Evolutionary conservation across 441 rosid species (phyloP).

Genomic region (Gossypium schwendimanii): DNA sequence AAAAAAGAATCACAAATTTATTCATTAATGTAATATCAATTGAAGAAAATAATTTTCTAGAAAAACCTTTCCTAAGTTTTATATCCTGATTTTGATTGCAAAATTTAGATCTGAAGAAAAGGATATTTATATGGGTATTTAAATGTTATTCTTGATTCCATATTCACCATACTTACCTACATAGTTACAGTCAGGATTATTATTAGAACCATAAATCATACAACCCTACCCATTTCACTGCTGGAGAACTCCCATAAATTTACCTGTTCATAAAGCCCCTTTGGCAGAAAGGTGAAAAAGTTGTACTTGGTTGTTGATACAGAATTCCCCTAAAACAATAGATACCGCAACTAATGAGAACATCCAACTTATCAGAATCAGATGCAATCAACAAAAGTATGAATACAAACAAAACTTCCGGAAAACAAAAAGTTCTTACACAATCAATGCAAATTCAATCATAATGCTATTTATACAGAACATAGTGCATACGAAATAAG

Average conservation of each 20-base stretch:
- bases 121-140: neutral
- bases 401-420: neutral
- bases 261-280: conserved; percentile 98
- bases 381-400: neutral
- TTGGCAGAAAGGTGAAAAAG: conserved; percentile 85
- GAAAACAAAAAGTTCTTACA: neutral
- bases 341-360: conserved; percentile 21
- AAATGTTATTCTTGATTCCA: neutral
- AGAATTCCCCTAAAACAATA: conserved; percentile 72
- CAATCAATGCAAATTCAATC: neutral
- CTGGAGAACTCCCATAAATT: conserved; percentile 10
- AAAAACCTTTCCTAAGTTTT: neutral
- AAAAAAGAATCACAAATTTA: neutral
- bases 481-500: neutral
- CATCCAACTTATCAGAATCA: conserved; percentile 9
- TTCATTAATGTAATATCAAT: neutral
- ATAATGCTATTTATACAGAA: neutral
- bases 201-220: neutral
- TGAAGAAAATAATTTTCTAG: neutral
- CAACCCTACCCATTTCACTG: neutral
- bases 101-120: neutral
- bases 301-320: conserved; percentile 96
- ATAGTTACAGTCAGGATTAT: neutral
- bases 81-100: neutral
- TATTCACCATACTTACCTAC: neutral